These are phyloP conservation scores for Chrysosporium keratinophilum DNA, from an alignment of 2,329 filamentous ascomycete species.

Conservation along the genomic window DNA sequence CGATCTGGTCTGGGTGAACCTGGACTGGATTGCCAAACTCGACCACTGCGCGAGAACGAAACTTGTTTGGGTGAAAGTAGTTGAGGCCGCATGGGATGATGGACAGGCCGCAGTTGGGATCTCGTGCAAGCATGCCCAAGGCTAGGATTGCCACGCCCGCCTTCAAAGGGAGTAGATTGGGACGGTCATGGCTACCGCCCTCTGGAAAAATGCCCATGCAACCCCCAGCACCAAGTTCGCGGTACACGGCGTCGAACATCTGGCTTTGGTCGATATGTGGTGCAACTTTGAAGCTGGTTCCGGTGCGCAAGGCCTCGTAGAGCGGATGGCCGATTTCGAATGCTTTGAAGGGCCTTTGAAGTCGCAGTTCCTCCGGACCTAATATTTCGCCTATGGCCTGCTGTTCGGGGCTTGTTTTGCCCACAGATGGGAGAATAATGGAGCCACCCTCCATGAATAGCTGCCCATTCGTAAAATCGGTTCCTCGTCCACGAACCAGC, in stretches of 20 bases:
- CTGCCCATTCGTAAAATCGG: slow-evolving; percentile 54
- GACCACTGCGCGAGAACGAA: slow-evolving; percentile 73
- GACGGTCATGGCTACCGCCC: slow-evolving; percentile 77
- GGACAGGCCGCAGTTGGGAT: slow-evolving; percentile 68
- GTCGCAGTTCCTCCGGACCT: slow-evolving; percentile 59
- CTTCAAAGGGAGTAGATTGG: slow-evolving; percentile 72
- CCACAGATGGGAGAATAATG: slow-evolving; percentile 61
- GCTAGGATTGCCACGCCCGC: slow-evolving; percentile 87
- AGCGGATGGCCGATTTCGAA: slow-evolving; percentile 47
- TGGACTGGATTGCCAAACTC: slow-evolving; percentile 75
- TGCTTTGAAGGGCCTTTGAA: slow-evolving; percentile 70
- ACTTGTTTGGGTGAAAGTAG: slow-evolving; percentile 88
- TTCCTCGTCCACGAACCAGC: slow-evolving; percentile 60
- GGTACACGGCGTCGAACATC: slow-evolving; percentile 76
- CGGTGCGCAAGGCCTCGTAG: slow-evolving; percentile 38
- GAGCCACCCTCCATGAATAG: slow-evolving; percentile 62
- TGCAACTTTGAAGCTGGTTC: slow-evolving; percentile 65
- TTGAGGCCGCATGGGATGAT: slow-evolving; percentile 92
- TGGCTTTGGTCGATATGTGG: slow-evolving; percentile 77
- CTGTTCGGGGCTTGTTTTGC: slow-evolving; percentile 62
- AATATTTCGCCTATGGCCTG: slow-evolving; percentile 61
- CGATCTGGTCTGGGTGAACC: slow-evolving; percentile 60
- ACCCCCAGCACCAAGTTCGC: slow-evolving; percentile 61
- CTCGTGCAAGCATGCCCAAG: slow-evolving; percentile 63
- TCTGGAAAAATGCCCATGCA: slow-evolving; percentile 85